These are phyloP conservation scores for Peterozyma toletana DNA, from an alignment of 805 yeast species.

Conservation along the genomic window DNA sequence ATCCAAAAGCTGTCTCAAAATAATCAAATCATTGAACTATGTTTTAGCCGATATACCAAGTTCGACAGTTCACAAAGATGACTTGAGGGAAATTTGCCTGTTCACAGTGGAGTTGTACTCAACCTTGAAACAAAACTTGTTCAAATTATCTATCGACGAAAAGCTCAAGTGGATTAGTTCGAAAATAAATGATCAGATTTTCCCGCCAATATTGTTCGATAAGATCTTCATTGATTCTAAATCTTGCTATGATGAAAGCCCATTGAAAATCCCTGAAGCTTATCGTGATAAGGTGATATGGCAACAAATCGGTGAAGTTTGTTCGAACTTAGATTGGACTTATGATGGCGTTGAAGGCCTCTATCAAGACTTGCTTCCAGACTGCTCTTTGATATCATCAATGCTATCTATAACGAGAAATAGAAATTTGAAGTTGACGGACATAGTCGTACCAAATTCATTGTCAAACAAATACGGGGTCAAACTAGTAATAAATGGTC, in stretches of 20 bases:
- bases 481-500: constrained; percentile 45
- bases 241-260: neutral
- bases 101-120: neutral
- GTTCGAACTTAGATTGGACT: constrained; percentile 5
- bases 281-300: neutral
- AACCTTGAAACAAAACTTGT: neutral
- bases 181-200: neutral
- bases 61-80: neutral
- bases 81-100: neutral
- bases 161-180: constrained; percentile 18
- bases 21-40: neutral
- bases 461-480: constrained; percentile 30
- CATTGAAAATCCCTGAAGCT: neutral
- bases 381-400: constrained; percentile 75
- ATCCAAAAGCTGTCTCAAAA: neutral
- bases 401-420: constrained; percentile 40
- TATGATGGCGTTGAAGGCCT: constrained; percentile 19
- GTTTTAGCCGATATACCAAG: neutral
- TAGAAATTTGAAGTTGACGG: constrained; percentile 15
- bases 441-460: constrained; percentile 18
- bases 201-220: constrained; percentile 4
- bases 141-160: constrained; percentile 7
- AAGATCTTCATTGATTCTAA: constrained; percentile 4
- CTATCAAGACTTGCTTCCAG: constrained; percentile 45
- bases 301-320: neutral